Evolutionary conservation across 345 rosid genomes (phyloP), one percentile per base, ranked within the genome.

Genomic region (Cardamine resedifolia): DNA sequence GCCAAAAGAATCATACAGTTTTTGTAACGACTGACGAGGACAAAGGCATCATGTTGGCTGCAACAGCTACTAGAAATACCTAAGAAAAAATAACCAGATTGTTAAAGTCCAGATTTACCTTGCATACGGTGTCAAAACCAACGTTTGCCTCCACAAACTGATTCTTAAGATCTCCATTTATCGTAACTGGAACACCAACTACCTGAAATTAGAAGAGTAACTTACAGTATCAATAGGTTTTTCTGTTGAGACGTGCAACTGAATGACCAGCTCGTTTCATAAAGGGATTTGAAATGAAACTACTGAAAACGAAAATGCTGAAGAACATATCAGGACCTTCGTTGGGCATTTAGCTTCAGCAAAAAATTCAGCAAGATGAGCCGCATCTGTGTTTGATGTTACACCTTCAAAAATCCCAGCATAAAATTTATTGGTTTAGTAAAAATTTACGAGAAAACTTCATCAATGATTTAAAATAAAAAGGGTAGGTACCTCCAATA

Each of bases 91-190:
- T n/a, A 61, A 73, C 41, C 36, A 27, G 63, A 66, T 2, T 2
- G 59, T 31, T 60, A 10, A 45, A 45, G 24, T 31, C 21, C 10
- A 24, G 7, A 53, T 31, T 64, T 84, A 95, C 98, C 97, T 95
- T 91, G 84, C 98, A 91, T 41, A 91, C 82, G 55, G 99, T 95
- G 84, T 95, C 99, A 84, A 95, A 95, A 50, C 99, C 99, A 81
- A 95, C 97, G 76, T 91, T 82, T 27, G 91, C 82, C 84, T 95
- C 99, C 63, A 95, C 99, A 63, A 90, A 95, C 61, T 91, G 97
- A 79, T 95, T 91, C 86, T 85, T 95, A 59, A 95, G 90, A 85
- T 95, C 99, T 77, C 99, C 99, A 71, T 95, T 91, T 71, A 85
- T 75, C 58, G 99, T 95, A 68, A 95, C 99, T 31, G 99, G 99